Percentiles rank a stretch among this genome's conserved stretches.
These are phyloP conservation scores for Gossypium lobatum DNA, from an alignment of 441 rosid species.

Conservation along the genomic window DNA sequence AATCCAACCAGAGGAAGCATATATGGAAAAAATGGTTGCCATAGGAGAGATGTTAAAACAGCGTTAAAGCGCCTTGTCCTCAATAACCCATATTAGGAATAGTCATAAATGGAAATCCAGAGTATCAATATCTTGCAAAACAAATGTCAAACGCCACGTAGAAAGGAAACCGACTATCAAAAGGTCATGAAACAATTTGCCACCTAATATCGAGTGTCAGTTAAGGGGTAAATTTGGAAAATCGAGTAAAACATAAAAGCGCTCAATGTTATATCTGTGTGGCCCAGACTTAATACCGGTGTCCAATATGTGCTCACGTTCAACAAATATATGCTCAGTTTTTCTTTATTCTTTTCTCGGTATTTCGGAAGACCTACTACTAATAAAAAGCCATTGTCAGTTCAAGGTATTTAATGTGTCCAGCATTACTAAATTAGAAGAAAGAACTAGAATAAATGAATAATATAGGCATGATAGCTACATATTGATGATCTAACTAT, in stretches of 20 bases:
- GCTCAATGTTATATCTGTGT: background rate
- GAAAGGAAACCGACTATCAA: background rate
- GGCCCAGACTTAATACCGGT: background rate
- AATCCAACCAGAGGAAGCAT: background rate
- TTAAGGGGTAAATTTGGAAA: slow-evolving; percentile 16
- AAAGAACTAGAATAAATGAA: background rate
- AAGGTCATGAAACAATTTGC: slow-evolving; percentile 7
- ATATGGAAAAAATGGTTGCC: slow-evolving; percentile 15
- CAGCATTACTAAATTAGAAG: background rate
- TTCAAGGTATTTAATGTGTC: background rate
- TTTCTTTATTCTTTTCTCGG: background rate
- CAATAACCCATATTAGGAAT: slow-evolving; percentile 8
- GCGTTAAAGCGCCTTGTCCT: background rate
- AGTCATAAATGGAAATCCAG: slow-evolving; percentile 16
- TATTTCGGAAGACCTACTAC: background rate
- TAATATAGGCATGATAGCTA: background rate
- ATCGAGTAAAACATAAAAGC: slow-evolving; percentile 4
- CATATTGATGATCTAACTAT: background rate
- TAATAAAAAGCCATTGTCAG: background rate
- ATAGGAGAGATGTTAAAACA: slow-evolving; percentile 1
- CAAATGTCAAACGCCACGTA: slow-evolving; percentile 3
- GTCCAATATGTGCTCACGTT: background rate
- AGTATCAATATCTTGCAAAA: slow-evolving; percentile 3
- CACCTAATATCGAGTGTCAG: slow-evolving; percentile 11
- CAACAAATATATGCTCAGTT: background rate